Conservation (phyloP, 2,329 filamentous ascomycete species). For the Pestalotiopsis sp. region DNA sequence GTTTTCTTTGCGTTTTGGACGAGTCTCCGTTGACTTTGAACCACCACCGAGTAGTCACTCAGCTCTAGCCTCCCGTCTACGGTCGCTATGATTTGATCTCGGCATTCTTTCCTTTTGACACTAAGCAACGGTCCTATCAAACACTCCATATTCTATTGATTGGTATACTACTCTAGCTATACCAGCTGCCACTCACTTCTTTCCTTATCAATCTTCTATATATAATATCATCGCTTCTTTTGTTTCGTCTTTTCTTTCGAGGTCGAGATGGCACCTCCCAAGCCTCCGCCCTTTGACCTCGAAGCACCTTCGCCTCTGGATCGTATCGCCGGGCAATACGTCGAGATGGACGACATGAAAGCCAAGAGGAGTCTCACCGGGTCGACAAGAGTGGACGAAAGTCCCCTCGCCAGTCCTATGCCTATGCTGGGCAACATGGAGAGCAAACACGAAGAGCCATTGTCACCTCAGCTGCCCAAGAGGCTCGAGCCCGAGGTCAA, state of each 20-base stretch:
- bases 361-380: not conserved
- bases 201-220: not conserved
- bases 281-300: not conserved
- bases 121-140: not conserved
- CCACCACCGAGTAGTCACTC: not conserved
- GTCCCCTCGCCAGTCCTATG: not conserved
- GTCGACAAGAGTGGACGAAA: slow-evolving; percentile 3
- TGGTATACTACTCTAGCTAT: not conserved
- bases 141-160: not conserved
- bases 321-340: slow-evolving; percentile 8
- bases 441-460: not conserved
- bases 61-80: not conserved
- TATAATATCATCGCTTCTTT: slow-evolving; percentile 4
- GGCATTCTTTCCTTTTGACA: not conserved
- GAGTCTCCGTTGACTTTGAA: not conserved
- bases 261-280: not conserved
- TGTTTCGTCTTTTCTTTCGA: not conserved
- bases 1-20: not conserved
- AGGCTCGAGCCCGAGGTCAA: not conserved
- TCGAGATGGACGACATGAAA: slow-evolving; percentile 14
- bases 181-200: not conserved
- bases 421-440: not conserved
- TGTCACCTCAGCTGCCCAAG: not conserved
- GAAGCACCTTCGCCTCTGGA: slow-evolving; percentile 6
- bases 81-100: not conserved